Evolutionary conservation across 768 basidiomycete species (phyloP).

Genomic region (Auriscalpium microsporum): DNA sequence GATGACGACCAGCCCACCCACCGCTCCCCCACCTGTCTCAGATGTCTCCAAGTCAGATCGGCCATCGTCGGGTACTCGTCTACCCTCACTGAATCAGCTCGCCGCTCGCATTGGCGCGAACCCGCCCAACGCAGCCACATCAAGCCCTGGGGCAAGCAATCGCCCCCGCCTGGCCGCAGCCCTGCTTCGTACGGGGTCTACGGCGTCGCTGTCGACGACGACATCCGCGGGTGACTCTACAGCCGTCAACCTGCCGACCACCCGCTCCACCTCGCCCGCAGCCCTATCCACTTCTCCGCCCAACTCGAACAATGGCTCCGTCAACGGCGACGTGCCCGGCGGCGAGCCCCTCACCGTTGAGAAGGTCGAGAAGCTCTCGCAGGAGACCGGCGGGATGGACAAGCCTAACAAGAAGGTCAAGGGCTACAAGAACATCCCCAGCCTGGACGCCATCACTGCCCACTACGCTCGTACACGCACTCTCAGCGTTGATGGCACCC

Average conservation of each 20-base stretch:
- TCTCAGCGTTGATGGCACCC: conserved; percentile 48
- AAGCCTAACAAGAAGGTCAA: conserved; percentile 20
- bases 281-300: conserved; percentile 39
- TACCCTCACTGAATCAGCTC: conserved; percentile 75
- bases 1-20: conserved; percentile 15
- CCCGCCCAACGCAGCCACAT: conserved; percentile 18
- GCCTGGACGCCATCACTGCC: conserved; percentile 77
- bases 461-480: conserved; percentile 64
- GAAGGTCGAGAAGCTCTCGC: conserved; percentile 54
- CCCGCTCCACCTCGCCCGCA: conserved; percentile 61
- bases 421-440: conserved; percentile 88
- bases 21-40: conserved; percentile 17
- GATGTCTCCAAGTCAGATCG: conserved; percentile 33
- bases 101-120: conserved; percentile 65
- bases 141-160: conserved; percentile 22
- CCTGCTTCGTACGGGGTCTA: conserved; percentile 52
- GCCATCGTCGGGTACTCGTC: conserved; percentile 29
- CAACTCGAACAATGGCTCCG: conserved; percentile 33
- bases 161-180: conserved; percentile 73
- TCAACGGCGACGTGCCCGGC: conserved; percentile 21
- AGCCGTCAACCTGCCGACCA: conserved; percentile 57
- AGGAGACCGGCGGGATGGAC: conserved; percentile 34
- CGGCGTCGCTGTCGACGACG: conserved; percentile 29
- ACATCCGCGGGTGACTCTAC: conserved; percentile 47
- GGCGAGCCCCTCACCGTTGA: conserved; percentile 59